Evolutionary conservation across 169 alveolate species (phyloP).

Genomic region (Neospora caninum): DNA sequence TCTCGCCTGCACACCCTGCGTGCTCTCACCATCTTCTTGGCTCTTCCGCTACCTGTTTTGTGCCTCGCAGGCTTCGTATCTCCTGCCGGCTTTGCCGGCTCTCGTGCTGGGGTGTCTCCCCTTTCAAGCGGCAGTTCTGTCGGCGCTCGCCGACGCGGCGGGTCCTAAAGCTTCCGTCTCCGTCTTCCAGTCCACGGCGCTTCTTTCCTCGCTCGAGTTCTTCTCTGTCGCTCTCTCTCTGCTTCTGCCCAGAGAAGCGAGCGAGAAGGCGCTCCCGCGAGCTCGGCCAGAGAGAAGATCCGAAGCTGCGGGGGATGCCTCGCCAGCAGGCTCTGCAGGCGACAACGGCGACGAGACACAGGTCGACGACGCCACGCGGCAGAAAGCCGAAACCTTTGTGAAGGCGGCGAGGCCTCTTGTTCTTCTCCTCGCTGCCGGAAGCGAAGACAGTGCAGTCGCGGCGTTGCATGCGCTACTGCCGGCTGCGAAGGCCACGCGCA

Average conservation of each 20-base stretch:
- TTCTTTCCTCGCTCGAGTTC: background rate
- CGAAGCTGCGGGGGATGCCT: no score
- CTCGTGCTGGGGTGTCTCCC: background rate
- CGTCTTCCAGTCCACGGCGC: background rate
- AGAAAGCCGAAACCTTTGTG: background rate
- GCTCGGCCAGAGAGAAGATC: no score
- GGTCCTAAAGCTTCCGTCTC: background rate
- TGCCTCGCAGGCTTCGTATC: background rate
- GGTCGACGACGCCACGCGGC: background rate
- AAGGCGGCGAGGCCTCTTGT: background rate
- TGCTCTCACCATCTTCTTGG: no score
- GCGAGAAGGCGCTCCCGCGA: background rate
- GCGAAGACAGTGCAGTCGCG: background rate
- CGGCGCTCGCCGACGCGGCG: background rate
- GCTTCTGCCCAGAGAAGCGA: background rate
- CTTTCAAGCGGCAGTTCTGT: background rate
- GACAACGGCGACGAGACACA: no score
- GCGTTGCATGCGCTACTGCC: background rate
- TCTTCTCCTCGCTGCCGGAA: background rate
- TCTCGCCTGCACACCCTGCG: no score
- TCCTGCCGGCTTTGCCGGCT: background rate
- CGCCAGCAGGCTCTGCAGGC: no score
- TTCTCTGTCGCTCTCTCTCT: background rate
- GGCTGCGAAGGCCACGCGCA: background rate
- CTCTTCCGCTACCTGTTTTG: background rate